Evolutionary conservation across 176 grass and related monocot genomes (phyloP).

Genomic region (Triticum urartu): DNA sequence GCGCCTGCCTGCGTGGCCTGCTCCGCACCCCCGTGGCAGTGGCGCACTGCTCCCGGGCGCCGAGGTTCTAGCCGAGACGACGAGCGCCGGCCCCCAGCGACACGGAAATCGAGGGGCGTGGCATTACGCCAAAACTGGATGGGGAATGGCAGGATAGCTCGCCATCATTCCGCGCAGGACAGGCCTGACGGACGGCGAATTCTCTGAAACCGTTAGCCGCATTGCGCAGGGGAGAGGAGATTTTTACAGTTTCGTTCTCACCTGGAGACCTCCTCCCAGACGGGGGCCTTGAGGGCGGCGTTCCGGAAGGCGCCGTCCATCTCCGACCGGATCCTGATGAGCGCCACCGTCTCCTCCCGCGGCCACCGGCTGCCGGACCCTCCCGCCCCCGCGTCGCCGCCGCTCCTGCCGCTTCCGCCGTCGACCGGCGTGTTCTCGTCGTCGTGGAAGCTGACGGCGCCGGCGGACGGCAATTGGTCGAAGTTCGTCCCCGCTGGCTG

Average conservation of each 20-base stretch:
- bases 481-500: slow-evolving; percentile 7
- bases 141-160: slow-evolving; percentile 20
- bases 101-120: slow-evolving; percentile 26
- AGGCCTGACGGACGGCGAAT: slow-evolving; percentile 29
- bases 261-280: slow-evolving; percentile 95
- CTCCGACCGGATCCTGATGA: slow-evolving; percentile 98
- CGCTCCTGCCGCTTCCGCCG: not conserved
- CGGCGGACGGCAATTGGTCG: slow-evolving; percentile 16
- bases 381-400: slow-evolving; percentile 31
- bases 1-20: slow-evolving; percentile 28
- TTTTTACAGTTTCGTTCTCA: slow-evolving; percentile 28
- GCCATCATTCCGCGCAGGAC: slow-evolving; percentile 55
- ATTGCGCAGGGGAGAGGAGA: slow-evolving; percentile 7
- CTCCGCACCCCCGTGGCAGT: slow-evolving; percentile 22
- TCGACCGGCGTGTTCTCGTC: slow-evolving; percentile 35
- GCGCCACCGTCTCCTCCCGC: slow-evolving; percentile 79
- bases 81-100: not conserved
- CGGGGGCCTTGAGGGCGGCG: slow-evolving; percentile 81
- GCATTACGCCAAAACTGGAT: slow-evolving; percentile 8
- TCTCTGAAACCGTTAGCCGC: slow-evolving; percentile 47
- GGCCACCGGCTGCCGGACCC: slow-evolving; percentile 73
- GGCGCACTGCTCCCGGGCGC: slow-evolving; percentile 39
- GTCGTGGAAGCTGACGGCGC: slow-evolving; percentile 19
- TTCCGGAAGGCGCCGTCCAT: slow-evolving; percentile 93
- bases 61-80: slow-evolving; percentile 25